A percentile compares a stretch with the other conserved stretches of the same genome.
These are phyloP conservation scores for Phytophthora hybrid DNA, from an alignment of 352 stramenopile species.

Conservation along the genomic window DNA sequence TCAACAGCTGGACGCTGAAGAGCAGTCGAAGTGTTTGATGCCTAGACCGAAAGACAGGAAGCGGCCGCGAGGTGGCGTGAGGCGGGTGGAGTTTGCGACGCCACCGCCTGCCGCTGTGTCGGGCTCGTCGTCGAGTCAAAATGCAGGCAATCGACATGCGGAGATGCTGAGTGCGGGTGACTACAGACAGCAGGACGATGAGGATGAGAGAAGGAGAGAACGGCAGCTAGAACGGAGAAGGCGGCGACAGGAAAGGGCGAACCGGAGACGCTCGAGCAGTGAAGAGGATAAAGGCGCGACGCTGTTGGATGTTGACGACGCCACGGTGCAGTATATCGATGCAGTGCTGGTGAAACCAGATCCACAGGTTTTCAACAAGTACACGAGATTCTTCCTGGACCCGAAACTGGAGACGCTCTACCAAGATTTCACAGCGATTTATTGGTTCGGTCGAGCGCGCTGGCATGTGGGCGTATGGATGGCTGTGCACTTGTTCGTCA, in stretches of 20 bases:
- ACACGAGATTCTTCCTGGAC: constrained; percentile 85
- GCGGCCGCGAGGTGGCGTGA: constrained; percentile 29
- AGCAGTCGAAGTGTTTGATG: constrained; percentile 23
- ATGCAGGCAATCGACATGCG: constrained; percentile 12
- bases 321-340: constrained; percentile 80
- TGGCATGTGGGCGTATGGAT: constrained; percentile 83
- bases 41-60: constrained; percentile 35
- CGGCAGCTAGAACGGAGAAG: constrained; percentile 30
- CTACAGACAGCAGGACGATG: constrained; percentile 28
- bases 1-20: not conserved
- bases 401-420: constrained; percentile 78
- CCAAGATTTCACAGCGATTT: constrained; percentile 86
- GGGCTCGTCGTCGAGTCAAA: constrained; percentile 23
- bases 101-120: constrained; percentile 18
- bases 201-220: constrained; percentile 30
- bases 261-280: constrained; percentile 25
- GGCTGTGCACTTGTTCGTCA: constrained; percentile 70
- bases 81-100: constrained; percentile 40
- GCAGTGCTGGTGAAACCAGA: constrained; percentile 79
- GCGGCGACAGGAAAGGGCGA: constrained; percentile 28
- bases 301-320: constrained; percentile 53
- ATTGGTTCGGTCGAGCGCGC: constrained; percentile 83
- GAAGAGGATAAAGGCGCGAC: constrained; percentile 40
- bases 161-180: constrained; percentile 19
- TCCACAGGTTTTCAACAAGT: constrained; percentile 78